A percentile compares a stretch with the other conserved stretches of the same genome.
Conservation (phyloP, 1,284 basidiomycete genomes). For the Chondrostereum purpureum region DNA sequence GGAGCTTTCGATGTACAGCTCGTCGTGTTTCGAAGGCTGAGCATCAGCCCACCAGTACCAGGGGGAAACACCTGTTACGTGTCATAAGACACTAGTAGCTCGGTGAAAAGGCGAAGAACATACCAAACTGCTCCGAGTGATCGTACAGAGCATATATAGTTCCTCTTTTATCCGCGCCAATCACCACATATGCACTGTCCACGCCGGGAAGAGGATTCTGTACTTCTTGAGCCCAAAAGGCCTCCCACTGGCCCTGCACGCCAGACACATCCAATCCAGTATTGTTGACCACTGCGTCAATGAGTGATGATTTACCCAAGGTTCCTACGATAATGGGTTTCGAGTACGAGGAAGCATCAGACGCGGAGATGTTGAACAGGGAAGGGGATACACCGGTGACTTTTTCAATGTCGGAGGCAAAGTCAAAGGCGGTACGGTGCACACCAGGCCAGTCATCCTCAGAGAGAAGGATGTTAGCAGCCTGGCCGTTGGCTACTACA, state of each 20-base stretch:
- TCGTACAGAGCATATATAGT: conserved; percentile 67
- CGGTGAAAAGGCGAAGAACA: conserved; percentile 3
- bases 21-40: conserved; percentile 42
- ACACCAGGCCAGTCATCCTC: conserved; percentile 60
- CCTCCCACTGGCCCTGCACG: conserved; percentile 60
- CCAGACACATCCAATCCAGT: conserved; percentile 49
- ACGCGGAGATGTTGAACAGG: conserved; percentile 39
- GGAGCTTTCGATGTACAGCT: conserved; percentile 42
- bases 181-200: conserved; percentile 55
- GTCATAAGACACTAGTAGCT: conserved; percentile 1
- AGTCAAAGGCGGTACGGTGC: conserved; percentile 54
- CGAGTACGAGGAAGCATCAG: conserved; percentile 17
- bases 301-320: conserved; percentile 54
- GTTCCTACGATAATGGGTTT: conserved; percentile 52
- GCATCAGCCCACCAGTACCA: conserved; percentile 74
- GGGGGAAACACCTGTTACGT: conserved; percentile 46
- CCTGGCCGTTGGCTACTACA: conserved; percentile 37
- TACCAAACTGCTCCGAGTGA: conserved; percentile 68
- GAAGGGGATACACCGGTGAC: conserved; percentile 49
- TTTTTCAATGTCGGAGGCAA: conserved; percentile 53
- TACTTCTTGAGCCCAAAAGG: conserved; percentile 47
- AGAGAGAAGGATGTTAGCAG: conserved; percentile 45
- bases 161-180: conserved; percentile 61
- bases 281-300: conserved; percentile 46
- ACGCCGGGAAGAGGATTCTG: conserved; percentile 52